phyloP scores from a whole-genome alignment of 768 basidiomycete genomes.

The Suillus weaverae region DNA sequence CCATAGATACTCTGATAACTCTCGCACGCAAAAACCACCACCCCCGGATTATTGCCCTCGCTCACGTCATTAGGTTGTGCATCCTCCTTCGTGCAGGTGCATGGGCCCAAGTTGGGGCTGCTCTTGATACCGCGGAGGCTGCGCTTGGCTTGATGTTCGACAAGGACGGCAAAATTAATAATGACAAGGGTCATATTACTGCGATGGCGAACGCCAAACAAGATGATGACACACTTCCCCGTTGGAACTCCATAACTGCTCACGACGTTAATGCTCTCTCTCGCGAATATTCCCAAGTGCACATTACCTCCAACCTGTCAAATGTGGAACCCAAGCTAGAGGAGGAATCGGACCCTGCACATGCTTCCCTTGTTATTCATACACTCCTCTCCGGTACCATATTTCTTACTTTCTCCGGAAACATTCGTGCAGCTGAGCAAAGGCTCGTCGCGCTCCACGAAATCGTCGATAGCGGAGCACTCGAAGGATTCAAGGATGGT shows the following conservation, averaged over 20 bases:
- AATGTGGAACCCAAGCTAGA: slow-evolving; percentile 1
- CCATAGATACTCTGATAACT: slow-evolving; percentile 34
- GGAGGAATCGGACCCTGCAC: slow-evolving; percentile 27
- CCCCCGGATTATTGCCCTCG: slow-evolving; percentile 46
- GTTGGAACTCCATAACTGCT: slow-evolving; percentile 31
- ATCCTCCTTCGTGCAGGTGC: slow-evolving; percentile 31
- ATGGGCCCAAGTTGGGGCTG: slow-evolving; percentile 45
- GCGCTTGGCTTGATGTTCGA: neutral
- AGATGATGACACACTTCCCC: slow-evolving; percentile 16
- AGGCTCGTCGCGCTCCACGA: slow-evolving; percentile 61
- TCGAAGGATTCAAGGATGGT: slow-evolving; percentile 41
- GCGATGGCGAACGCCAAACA: neutral
- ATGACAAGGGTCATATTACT: neutral
- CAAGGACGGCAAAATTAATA: neutral
- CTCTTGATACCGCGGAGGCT: slow-evolving; percentile 19
- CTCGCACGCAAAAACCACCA: slow-evolving; percentile 37
- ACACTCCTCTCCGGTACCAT: slow-evolving; percentile 61
- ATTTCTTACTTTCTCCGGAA: slow-evolving; percentile 61
- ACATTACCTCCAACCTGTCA: neutral
- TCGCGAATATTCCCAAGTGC: neutral
- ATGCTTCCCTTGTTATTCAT: slow-evolving; percentile 52
- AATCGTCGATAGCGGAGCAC: slow-evolving; percentile 60
- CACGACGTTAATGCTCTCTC: slow-evolving; percentile 25
- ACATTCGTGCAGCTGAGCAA: slow-evolving; percentile 44
- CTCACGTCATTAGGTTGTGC: slow-evolving; percentile 56